Evolutionary conservation across 345 rosid species (phyloP), one percentile per base, ranked within the genome.

Genomic region (Pistacia integerrima): DNA sequence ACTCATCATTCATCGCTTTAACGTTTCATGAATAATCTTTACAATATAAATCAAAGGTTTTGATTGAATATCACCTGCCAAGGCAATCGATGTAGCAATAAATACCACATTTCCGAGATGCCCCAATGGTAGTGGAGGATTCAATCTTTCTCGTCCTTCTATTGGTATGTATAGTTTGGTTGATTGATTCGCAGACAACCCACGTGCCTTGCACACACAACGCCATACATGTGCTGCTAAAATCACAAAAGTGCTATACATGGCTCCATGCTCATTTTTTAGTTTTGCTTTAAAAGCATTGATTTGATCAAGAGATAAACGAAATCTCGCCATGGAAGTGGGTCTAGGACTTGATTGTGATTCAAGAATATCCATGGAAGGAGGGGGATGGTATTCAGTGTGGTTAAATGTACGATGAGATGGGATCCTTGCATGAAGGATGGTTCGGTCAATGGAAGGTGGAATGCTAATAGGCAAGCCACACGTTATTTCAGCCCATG

Each of bases 41-140:
- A 25, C 25, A 25, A 1, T 25, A 25, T 25, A 25, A 25, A 25
- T 33, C 38, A 88, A 78, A 11, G 72, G 63, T 48, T 86, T 77
- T 28, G 73, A 78, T 30, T 8, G 73, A 10, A 90, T 35, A 16
- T 81, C 88, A 0, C 82, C 76, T 0, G 81, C 28, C 5, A 11
- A 12, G 1, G 75, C 77, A 13, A 60, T 60, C 0, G 83, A 65
- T 9, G 88, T 69, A 7, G 84, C 70, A 3, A 69, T 74, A 61
- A 83, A 87, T 13, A 85, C 57, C 3, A 74, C 86, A 25, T 88
- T 87, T 22, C 92, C 89, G 14, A 86, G 68, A 68, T 82, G 87
- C 16, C 87, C 81, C 8, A 69, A 54, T 16, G 91, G 87, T 5
- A 87, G 74, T 8, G 84, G 73, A 0, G 94, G 51, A 46, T 46